Percentiles rank a stretch among this genome's conserved stretches.
Evolutionary conservation across 2,329 filamentous ascomycete species (phyloP).

Genomic region (Aspergillus viridinutans): DNA sequence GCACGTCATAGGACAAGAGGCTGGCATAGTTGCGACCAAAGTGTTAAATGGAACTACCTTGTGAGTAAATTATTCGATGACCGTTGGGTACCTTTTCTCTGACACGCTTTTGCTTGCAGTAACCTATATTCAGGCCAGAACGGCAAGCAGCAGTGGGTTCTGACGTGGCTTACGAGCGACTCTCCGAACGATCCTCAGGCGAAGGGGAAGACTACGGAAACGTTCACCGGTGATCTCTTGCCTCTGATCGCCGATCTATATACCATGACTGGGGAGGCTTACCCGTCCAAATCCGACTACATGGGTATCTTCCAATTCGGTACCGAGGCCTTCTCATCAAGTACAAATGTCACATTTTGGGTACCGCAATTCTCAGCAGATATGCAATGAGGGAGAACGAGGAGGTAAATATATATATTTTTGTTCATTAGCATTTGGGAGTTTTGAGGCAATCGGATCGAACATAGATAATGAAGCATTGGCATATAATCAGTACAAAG

Average conservation of each 20-base stretch:
- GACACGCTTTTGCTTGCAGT: background rate
- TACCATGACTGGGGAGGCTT: slow-evolving; percentile 28
- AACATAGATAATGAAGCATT: background rate
- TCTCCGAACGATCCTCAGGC: slow-evolving; percentile 5
- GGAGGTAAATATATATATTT: background rate
- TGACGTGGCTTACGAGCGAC: slow-evolving; percentile 48
- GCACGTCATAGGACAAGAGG: background rate
- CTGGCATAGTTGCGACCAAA: background rate
- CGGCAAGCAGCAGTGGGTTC: background rate
- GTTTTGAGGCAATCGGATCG: background rate
- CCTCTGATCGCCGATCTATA: slow-evolving; percentile 44
- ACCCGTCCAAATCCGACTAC: slow-evolving; percentile 43
- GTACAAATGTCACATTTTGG: slow-evolving; percentile 47
- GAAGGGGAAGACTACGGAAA: slow-evolving; percentile 20
- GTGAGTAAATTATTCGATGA: background rate
- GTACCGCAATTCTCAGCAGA: slow-evolving; percentile 29
- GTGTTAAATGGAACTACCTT: background rate
- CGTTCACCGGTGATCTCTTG: slow-evolving; percentile 47
- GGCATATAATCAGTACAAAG: background rate
- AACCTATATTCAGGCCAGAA: background rate
- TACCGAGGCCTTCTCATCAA: slow-evolving; percentile 46
- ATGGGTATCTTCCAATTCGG: slow-evolving; percentile 52
- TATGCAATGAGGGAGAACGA: background rate
- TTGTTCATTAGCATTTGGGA: background rate
- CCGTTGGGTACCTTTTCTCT: background rate